Conservation (phyloP, 257 asterid species). For the Solanum pimpinellifolium region DNA sequence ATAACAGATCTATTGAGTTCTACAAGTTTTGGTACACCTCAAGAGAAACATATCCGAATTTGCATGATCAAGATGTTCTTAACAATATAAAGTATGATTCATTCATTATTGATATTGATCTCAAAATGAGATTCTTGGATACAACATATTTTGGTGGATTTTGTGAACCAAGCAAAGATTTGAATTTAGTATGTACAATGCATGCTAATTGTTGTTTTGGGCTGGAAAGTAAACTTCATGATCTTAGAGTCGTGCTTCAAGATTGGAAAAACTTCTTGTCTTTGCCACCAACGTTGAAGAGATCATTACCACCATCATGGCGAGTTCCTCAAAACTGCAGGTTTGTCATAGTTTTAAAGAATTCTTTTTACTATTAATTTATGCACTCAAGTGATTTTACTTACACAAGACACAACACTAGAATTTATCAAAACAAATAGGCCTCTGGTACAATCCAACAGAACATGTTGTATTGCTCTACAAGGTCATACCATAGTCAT, state of each 20-base stretch:
- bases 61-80: constrained; percentile 52
- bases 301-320: constrained; percentile 28
- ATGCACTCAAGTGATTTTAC: background rate
- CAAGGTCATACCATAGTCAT: background rate
- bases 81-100: constrained; percentile 30
- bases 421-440: background rate
- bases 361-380: background rate
- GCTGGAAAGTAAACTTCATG: constrained; percentile 40
- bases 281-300: constrained; percentile 3
- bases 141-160: constrained; percentile 50
- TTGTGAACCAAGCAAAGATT: constrained; percentile 42
- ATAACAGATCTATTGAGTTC: constrained; percentile 25
- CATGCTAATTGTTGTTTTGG: constrained; percentile 66
- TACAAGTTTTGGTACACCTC: constrained; percentile 46
- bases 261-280: constrained; percentile 40
- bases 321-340: constrained; percentile 46
- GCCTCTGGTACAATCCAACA: background rate
- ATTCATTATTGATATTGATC: constrained; percentile 18
- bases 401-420: background rate
- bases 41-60: constrained; percentile 15
- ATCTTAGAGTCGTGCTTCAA: constrained; percentile 30
- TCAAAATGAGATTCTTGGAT: constrained; percentile 36
- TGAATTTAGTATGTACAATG: constrained; percentile 42
- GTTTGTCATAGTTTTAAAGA: constrained; percentile 10
- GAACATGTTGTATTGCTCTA: background rate